A percentile compares a stretch with the other conserved stretches of the same genome.
Conservation (phyloP, 495 filamentous ascomycete genomes). For the Penicillium alfredii region DNA sequence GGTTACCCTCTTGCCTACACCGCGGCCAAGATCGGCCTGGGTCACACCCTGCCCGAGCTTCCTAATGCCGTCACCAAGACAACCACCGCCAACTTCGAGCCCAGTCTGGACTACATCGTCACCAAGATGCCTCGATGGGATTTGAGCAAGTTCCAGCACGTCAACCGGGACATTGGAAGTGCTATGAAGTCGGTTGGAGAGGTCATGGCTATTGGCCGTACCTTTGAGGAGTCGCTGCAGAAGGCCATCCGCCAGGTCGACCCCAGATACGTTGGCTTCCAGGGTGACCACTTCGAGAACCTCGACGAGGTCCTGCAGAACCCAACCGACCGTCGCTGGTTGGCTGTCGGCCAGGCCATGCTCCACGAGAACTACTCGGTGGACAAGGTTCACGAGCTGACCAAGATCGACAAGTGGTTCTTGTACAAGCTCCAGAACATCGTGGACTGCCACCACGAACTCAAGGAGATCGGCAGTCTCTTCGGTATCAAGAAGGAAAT, state of each 20-base stretch:
- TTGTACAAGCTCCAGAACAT: constrained; percentile 96
- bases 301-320: constrained; percentile 85
- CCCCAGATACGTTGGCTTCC: constrained; percentile 84
- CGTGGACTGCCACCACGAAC: constrained; percentile 78
- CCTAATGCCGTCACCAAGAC: constrained; percentile 98
- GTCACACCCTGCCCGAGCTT: constrained; percentile 88
- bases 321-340: constrained; percentile 91
- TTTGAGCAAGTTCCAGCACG: constrained; percentile 96
- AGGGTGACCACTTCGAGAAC: constrained; percentile 90
- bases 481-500: constrained; percentile 82
- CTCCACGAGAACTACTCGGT: constrained; percentile 92
- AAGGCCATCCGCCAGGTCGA: constrained; percentile 97
- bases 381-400: constrained; percentile 83
- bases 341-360: constrained; percentile 97
- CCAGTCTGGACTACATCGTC: constrained; percentile 93
- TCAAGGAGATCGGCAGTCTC: constrained; percentile 82
- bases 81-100: constrained; percentile 97
- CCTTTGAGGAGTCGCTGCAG: constrained; percentile 98
- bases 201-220: constrained; percentile 97
- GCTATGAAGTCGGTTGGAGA: constrained; percentile 98
- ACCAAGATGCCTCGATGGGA: constrained; percentile 99
- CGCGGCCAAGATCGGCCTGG: constrained; percentile 93
- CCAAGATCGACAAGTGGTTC: constrained; percentile 99
- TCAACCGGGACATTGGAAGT: constrained; percentile 93
- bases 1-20: constrained; percentile 96